Evolutionary conservation across 108 stramenopile genomes (phyloP).

Genomic region (Discostella pseudostelligera): DNA sequence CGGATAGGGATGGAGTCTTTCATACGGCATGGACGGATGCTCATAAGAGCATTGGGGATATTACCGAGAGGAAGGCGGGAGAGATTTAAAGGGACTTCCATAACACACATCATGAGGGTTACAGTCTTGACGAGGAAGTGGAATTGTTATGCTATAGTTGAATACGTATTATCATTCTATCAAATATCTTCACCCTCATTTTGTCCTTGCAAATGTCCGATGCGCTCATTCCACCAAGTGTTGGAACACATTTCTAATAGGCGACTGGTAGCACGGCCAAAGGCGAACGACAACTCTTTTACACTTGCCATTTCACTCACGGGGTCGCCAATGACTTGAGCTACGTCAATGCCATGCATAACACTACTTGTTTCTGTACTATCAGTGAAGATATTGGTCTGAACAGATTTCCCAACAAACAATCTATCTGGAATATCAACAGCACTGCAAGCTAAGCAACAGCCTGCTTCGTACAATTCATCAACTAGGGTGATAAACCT

Average conservation of each 20-base stretch:
- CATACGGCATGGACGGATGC: constrained; percentile 92
- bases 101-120: too few species aligned
- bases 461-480: constrained; percentile 92
- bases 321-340: constrained; percentile 48
- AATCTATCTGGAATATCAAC: constrained; percentile 48
- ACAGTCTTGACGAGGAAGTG: background rate
- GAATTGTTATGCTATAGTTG: too few species aligned
- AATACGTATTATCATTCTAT: too few species aligned
- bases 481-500: constrained; percentile 98
- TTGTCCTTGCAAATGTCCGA: background rate
- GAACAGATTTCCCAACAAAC: constrained; percentile 43
- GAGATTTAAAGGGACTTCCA: constrained; percentile 56
- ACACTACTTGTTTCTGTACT: constrained; percentile 16
- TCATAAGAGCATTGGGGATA: constrained; percentile 94
- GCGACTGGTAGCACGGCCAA: constrained; percentile 80
- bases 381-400: background rate
- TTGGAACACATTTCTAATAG: constrained; percentile 81
- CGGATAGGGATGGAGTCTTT: constrained; percentile 80
- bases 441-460: constrained; percentile 61
- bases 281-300: constrained; percentile 80
- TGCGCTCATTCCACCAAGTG: constrained; percentile 70
- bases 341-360: constrained; percentile 53
- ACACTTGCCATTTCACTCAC: constrained; percentile 83
- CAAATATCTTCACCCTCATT: too few species aligned
- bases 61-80: constrained; percentile 87